Conservation (phyloP, 225 moss, liverwort and hornwort species). For the Marchantia polymorpha region DNA sequence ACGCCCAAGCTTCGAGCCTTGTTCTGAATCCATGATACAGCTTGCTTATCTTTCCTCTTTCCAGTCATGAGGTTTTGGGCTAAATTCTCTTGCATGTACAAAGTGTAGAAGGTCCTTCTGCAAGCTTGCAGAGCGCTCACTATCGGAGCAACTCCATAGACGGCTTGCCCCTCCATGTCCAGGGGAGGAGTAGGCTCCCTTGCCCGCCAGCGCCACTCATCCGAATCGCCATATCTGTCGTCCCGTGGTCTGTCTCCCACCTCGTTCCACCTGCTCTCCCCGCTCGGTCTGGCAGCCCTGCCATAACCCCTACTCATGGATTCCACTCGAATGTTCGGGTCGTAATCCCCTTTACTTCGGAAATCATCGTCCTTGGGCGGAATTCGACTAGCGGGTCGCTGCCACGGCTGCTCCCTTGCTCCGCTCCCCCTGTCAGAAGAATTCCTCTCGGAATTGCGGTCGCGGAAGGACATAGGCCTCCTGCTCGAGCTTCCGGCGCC, state of each 20-base stretch:
- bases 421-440: constrained; percentile 14
- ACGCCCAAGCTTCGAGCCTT: constrained; percentile 62
- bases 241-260: constrained; percentile 10
- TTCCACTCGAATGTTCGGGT: not conserved
- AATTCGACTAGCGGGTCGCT: constrained; percentile 7
- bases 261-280: not conserved
- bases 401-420: constrained; percentile 21
- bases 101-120: constrained; percentile 57
- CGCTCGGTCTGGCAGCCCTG: not conserved
- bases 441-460: constrained; percentile 21
- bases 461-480: constrained; percentile 20
- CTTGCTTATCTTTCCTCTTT: constrained; percentile 85
- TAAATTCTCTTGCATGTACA: constrained; percentile 86
- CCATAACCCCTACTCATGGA: constrained; percentile 9
- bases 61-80: constrained; percentile 64
- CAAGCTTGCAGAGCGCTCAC: constrained; percentile 64
- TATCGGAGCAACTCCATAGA: constrained; percentile 91
- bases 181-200: constrained; percentile 46
- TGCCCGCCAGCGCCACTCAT: constrained; percentile 41
- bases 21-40: constrained; percentile 70
- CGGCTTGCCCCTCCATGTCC: constrained; percentile 67
- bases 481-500: constrained; percentile 7
- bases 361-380: constrained; percentile 7
- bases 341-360: not conserved
- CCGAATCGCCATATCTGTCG: constrained; percentile 38